Conservation (phyloP, 2,329 filamentous ascomycete genomes). For the Penicillium vulpinum region DNA sequence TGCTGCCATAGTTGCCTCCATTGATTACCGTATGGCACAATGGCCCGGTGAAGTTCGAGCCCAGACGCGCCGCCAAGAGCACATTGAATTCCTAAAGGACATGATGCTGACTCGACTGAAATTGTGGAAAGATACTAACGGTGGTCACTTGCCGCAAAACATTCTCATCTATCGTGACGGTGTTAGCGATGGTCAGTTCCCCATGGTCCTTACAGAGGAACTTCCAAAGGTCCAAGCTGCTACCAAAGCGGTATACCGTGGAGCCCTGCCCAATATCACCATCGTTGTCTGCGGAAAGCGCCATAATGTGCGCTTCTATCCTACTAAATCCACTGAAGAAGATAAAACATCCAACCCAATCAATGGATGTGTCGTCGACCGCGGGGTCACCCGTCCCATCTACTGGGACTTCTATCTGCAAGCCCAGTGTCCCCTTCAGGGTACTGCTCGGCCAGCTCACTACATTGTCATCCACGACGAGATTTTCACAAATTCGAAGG, state of each 20-base stretch:
- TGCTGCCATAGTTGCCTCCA: conserved; percentile 73
- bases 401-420: conserved; percentile 83
- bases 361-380: conserved; percentile 78
- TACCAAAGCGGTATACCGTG: conserved; percentile 58
- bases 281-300: conserved; percentile 81
- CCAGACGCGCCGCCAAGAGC: conserved; percentile 57
- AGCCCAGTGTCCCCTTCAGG: conserved; percentile 74
- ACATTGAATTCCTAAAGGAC: conserved; percentile 61
- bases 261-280: conserved; percentile 60
- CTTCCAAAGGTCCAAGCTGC: conserved; percentile 56
- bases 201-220: conserved; percentile 65
- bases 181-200: conserved; percentile 81
- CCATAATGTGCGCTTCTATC: conserved; percentile 83
- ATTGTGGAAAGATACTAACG: conserved; percentile 63
- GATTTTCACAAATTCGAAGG: conserved; percentile 51
- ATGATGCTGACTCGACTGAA: conserved; percentile 64
- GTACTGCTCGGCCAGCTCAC: conserved; percentile 77
- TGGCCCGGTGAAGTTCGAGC: conserved; percentile 70
- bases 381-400: conserved; percentile 70
- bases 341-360: conserved; percentile 62
- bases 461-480: conserved; percentile 72
- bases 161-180: conserved; percentile 85
- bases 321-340: conserved; percentile 53
- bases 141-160: conserved; percentile 59
- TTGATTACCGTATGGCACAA: conserved; percentile 67